These are phyloP conservation scores for Alternaria sp. DNA, from an alignment of 2,329 filamentous ascomycete genomes.

Conservation along the genomic window DNA sequence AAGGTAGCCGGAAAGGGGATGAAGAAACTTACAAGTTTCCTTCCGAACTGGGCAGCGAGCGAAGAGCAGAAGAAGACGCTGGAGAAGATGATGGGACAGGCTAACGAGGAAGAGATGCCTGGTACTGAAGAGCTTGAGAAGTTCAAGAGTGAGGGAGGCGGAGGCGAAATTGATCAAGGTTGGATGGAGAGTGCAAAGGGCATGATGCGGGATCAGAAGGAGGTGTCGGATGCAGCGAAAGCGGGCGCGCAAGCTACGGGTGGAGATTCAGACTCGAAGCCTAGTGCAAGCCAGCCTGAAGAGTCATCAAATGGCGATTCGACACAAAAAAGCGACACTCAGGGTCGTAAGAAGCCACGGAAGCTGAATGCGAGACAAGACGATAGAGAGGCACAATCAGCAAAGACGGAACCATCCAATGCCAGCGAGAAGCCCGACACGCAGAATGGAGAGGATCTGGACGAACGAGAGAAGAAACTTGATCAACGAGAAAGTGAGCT, in stretches of 20 bases:
- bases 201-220: slow-evolving; percentile 22
- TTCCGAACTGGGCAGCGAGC: slow-evolving; percentile 30
- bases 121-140: slow-evolving; percentile 28
- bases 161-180: slow-evolving; percentile 17
- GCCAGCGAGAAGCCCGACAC: background rate
- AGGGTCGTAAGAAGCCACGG: slow-evolving; percentile 28
- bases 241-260: slow-evolving; percentile 7
- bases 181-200: slow-evolving; percentile 23
- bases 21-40: slow-evolving; percentile 25
- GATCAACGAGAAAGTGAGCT: slow-evolving; percentile 8
- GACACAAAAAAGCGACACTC: background rate
- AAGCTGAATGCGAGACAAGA: slow-evolving; percentile 23
- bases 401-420: background rate
- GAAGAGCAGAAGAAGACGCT: slow-evolving; percentile 30
- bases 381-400: background rate
- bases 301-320: background rate
- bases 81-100: slow-evolving; percentile 34
- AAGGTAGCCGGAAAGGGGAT: slow-evolving; percentile 31
- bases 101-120: slow-evolving; percentile 28
- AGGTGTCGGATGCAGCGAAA: slow-evolving; percentile 8
- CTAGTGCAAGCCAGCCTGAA: background rate
- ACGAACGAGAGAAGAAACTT: slow-evolving; percentile 5
- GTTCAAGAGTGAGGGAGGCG: slow-evolving; percentile 23
- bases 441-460: background rate
- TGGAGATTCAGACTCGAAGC: slow-evolving; percentile 6